Base-by-base conservation (phyloP, 768 basidiomycete species). In the Boletus vinaceobasis region DNA sequence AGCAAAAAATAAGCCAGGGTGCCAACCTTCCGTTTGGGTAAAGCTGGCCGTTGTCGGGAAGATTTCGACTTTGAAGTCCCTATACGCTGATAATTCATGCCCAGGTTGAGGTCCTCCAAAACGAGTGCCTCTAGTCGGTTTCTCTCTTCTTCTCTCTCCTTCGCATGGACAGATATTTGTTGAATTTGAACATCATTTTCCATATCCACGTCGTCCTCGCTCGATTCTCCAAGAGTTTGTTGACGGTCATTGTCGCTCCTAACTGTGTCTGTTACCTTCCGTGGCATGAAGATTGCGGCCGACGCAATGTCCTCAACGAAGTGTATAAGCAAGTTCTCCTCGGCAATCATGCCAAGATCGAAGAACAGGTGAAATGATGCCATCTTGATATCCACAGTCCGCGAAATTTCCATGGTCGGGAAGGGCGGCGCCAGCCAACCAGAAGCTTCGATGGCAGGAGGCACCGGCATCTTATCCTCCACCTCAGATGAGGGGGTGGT, bases 281-380 rank as follows among this genome's bases (percentile, higher is more conserved):
- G 58, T 15, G 54, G 36, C 7, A 27, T 43, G 51, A 65, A 61
- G 7, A 62, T 54, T 23, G 55, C 32, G 21, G 63, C 50, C 1
- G 57, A 65, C n/a, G 66, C 59, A 35, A 79, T 37, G 14, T 79
- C 77, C 9, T 81, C 74, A 40, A 87, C 37, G 57, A 87, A 88
- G 0, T 69, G 63, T 33, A 81, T 63, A 43, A 76, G 71, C 55
- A 68, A 74, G 48, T 56, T 63, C 60, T 72, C 60, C 55, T 74
- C 64, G 47, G 82, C 59, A 19, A 76, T 59, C 51, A 74, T 66
- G 33, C 71, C 78, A 43, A 91, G 72, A 66, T 95, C 91, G 27
- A 90, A 48, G 63, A 92, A 90, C n/a, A 88, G 39, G 63, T 93
- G 92, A 10, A 95, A 61, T 10, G 93, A 87, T 10, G 74, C 73